Conservation (phyloP, 1,284 basidiomycete species). For the Naganishia sp. region DNA sequence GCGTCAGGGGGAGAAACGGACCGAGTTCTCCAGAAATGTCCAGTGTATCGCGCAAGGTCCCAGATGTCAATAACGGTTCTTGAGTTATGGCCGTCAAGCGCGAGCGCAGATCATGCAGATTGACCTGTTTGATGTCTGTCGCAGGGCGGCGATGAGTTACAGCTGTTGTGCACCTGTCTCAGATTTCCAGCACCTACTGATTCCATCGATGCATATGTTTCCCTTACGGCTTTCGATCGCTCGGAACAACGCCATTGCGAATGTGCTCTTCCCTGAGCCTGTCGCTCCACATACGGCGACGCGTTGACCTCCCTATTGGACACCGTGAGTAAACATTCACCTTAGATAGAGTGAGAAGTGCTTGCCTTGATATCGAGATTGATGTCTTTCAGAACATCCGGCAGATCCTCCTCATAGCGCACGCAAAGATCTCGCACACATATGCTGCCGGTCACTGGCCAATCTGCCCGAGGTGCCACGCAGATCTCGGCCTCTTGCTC, state of each 20-base stretch:
- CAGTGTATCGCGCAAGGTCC: conserved; percentile 69
- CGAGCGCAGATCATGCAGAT: conserved; percentile 62
- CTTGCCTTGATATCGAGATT: conserved; percentile 60
- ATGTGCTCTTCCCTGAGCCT: conserved; percentile 70
- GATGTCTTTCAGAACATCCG: conserved; percentile 69
- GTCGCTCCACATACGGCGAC: conserved; percentile 76
- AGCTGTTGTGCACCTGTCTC: background rate
- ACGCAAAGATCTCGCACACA: conserved; percentile 65
- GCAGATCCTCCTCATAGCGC: conserved; percentile 69
- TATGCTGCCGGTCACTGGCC: conserved; percentile 68
- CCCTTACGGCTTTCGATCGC: conserved; percentile 68
- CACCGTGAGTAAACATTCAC: conserved; percentile 21
- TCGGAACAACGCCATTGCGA: conserved; percentile 69
- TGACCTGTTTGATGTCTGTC: conserved; percentile 59
- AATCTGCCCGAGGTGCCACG: conserved; percentile 57
- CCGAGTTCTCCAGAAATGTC: conserved; percentile 50
- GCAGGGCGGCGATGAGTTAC: background rate
- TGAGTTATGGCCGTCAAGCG: conserved; percentile 62
- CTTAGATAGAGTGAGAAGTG: background rate
- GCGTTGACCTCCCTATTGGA: conserved; percentile 64
- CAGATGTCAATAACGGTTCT: conserved; percentile 47
- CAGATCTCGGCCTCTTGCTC: conserved; percentile 40
- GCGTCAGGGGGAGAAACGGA: conserved; percentile 55
- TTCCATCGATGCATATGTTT: conserved; percentile 68
- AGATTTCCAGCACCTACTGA: conserved; percentile 55